phyloP scores from a whole-genome alignment of 495 filamentous ascomycete genomes.

The Baudoinia panamericana region DNA sequence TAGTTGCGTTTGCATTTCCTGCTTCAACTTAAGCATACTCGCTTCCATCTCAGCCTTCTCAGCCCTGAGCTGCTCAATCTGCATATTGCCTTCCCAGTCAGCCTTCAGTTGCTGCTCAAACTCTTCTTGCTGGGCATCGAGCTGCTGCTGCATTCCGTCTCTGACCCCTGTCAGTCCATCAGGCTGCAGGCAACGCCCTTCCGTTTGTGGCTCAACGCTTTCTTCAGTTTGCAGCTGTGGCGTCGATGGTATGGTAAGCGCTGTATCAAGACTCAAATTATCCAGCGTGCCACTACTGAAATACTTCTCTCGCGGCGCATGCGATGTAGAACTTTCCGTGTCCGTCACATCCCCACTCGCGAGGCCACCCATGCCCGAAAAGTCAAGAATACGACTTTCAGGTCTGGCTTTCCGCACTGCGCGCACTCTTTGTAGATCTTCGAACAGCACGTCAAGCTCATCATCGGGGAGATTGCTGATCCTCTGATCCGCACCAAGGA shows the following conservation, averaged over 20 bases:
- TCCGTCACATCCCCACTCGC: slow-evolving; percentile 65
- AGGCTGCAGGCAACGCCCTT: background rate
- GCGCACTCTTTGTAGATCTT: slow-evolving; percentile 80
- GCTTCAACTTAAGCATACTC: slow-evolving; percentile 60
- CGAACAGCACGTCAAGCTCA: slow-evolving; percentile 86
- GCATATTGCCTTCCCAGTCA: slow-evolving; percentile 61
- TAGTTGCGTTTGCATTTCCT: slow-evolving; percentile 56
- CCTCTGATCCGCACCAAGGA: slow-evolving; percentile 84
- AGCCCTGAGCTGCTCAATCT: slow-evolving; percentile 69
- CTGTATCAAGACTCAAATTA: slow-evolving; percentile 91
- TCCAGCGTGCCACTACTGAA: slow-evolving; percentile 91
- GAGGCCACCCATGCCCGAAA: background rate
- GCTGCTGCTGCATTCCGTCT: slow-evolving; percentile 76
- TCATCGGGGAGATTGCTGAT: slow-evolving; percentile 82
- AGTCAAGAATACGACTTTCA: slow-evolving; percentile 36
- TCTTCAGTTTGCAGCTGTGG: slow-evolving; percentile 58
- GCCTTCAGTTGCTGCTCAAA: slow-evolving; percentile 68
- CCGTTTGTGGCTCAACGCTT: background rate
- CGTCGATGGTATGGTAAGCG: slow-evolving; percentile 84
- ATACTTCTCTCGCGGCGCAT: slow-evolving; percentile 79
- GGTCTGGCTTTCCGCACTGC: slow-evolving; percentile 63
- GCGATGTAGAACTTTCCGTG: slow-evolving; percentile 76
- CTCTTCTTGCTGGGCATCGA: slow-evolving; percentile 77
- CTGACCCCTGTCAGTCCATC: slow-evolving; percentile 63
- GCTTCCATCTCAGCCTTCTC: slow-evolving; percentile 85